Evolutionary conservation across 371 early-diverging fungal genomes (phyloP).

Genomic region (Rhizopus arrhizus): DNA sequence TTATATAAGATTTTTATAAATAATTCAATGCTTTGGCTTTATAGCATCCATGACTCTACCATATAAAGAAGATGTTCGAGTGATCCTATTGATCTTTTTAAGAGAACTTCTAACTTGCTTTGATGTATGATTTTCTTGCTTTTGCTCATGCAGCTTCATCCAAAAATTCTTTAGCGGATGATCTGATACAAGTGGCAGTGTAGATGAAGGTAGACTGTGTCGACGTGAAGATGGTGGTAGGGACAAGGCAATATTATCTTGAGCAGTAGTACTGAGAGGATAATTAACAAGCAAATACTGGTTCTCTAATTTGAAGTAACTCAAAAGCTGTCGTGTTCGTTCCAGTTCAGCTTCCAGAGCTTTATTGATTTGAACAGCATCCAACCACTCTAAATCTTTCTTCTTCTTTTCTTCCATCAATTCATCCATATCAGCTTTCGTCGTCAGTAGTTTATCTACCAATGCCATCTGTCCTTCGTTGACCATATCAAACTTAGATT

Average conservation of each 20-base stretch:
- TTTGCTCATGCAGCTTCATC: background rate
- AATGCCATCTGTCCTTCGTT: constrained; percentile 50
- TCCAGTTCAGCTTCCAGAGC: background rate
- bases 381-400: background rate
- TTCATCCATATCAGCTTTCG: constrained; percentile 41
- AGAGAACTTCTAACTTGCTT: background rate
- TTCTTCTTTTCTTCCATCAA: constrained; percentile 27
- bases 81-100: no score
- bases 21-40: background rate
- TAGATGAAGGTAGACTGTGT: background rate
- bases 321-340: background rate
- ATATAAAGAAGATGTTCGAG: background rate
- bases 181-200: background rate
- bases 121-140: background rate
- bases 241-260: background rate
- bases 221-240: background rate
- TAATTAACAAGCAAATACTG: background rate
- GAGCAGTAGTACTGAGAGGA: background rate
- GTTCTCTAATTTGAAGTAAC: background rate
- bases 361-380: background rate
- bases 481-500: constrained; percentile 42
- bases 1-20: no score
- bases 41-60: background rate
- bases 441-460: constrained; percentile 33
- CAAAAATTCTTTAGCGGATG: background rate